Evolutionary conservation across 345 rosid species (phyloP).

Genomic region (Aquilaria sinensis): DNA sequence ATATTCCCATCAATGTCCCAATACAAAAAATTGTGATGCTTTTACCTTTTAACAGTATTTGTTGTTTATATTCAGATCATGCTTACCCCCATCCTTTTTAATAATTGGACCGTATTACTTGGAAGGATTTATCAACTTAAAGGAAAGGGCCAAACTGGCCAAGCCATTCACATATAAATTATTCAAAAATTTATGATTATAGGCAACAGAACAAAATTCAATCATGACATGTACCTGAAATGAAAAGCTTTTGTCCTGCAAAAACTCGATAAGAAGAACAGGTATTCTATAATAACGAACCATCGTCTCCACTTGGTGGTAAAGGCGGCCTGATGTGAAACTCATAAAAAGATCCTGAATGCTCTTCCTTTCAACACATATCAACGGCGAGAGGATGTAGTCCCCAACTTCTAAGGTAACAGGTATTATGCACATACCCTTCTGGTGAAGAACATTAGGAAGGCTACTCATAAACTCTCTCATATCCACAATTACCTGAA

Average conservation of each 20-base stretch:
- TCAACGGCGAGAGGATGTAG: constrained; percentile 78
- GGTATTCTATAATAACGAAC: constrained; percentile 86
- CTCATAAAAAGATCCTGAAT: constrained; percentile 94
- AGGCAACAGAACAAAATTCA: not conserved
- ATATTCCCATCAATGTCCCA: too few relatives aligned
- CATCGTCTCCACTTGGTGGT: constrained; percentile 94
- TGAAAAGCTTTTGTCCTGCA: constrained; percentile 97
- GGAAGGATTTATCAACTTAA: too few relatives aligned
- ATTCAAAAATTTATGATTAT: too few relatives aligned
- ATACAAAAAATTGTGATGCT: too few relatives aligned
- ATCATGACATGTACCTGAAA: constrained; percentile 57
- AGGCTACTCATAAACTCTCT: constrained; percentile 99
- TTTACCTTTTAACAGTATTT: too few relatives aligned
- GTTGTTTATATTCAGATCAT: too few relatives aligned
- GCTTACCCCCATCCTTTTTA: too few relatives aligned
- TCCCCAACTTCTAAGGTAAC: constrained; percentile 95
- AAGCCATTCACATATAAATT: too few relatives aligned
- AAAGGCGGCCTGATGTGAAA: constrained; percentile 90
- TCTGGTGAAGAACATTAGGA: constrained; percentile 96
- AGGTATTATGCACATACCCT: constrained; percentile 88
- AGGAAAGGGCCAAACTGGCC: too few relatives aligned
- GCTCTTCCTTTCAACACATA: constrained; percentile 94
- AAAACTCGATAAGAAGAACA: constrained; percentile 93
- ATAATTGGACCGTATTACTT: too few relatives aligned
- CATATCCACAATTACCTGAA: constrained; percentile 93